Base-by-base conservation (phyloP, 116 monocot species). In the Papilionanthe hybrid region DNA sequence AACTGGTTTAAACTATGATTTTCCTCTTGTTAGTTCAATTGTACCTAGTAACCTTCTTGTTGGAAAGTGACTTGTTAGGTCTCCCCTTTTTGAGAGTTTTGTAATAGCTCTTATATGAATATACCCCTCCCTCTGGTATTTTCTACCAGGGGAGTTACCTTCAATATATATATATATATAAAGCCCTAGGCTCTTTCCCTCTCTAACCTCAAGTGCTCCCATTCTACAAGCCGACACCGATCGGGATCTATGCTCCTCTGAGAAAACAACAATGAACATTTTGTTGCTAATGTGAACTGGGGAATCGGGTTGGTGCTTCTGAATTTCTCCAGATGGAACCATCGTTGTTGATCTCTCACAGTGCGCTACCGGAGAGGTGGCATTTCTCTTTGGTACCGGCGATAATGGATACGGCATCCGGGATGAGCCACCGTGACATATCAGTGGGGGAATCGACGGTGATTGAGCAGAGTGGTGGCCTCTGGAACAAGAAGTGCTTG, bases 381-480 rank as follows among this genome's bases (percentile, higher is more conserved):
- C 78, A 49, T 49, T 83, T 83, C 75, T 75, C 88, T 29, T 15
- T 75, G 78, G 80, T 79, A 60, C 77, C 69, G n/a, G 71, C 71
- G 18, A 44, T 49, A 5, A 25, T 20, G 55, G 32, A 30, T 11
- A n/a, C 32, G 41, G 80, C 19, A n/a, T 28, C 32, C 10, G 71
- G 27, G 32, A 71, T 71, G 71, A 37, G 71, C n/a, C 27, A 30
- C 5, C 32, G 71, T 15, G 71, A 71, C 15, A 37, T 28, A 15
- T 71, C 71, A 5, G 71, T 32, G 9, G 71, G 71, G 2, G 71
- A 71, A 71, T 76, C 82, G 18, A 79, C 79, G 45, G 88, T 90
- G 80, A 90, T 88, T 48, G 90, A 90, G 82, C 85, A 88, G 80
- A 86, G 90, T 37, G 82, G 67, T 1, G 80, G 78, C 11, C 78